Evolutionary conservation across 106 monocot genomes (phyloP).

Genomic region (Dendrobium nobile): DNA sequence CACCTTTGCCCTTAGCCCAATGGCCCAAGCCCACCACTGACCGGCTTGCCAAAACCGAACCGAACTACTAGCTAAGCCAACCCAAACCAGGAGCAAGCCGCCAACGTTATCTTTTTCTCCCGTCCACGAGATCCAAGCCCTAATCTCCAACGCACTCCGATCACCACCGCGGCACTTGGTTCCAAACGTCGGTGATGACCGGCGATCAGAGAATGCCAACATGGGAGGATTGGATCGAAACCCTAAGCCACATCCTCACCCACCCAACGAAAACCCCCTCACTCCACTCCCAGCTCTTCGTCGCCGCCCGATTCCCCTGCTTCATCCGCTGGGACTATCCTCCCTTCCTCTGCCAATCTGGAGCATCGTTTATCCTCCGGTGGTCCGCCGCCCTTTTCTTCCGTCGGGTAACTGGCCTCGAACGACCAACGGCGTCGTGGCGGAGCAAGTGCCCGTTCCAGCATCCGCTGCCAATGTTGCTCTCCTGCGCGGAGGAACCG

Average conservation of each 20-base stretch:
- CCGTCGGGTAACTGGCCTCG: slow-evolving; percentile 11
- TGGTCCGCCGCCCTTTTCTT: slow-evolving; percentile 55
- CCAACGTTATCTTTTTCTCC: too few relatives aligned
- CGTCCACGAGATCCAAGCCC: too few relatives aligned
- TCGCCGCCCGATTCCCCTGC: slow-evolving; percentile 44
- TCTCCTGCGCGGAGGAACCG: slow-evolving; percentile 34
- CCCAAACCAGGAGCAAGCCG: too few relatives aligned
- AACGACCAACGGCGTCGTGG: slow-evolving; percentile 47
- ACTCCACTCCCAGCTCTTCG: slow-evolving; percentile 79
- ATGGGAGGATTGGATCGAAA: slow-evolving; percentile 19
- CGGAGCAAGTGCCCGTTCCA: slow-evolving; percentile 65
- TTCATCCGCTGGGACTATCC: slow-evolving; percentile 44
- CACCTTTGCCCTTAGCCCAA: too few relatives aligned
- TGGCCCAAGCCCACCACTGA: too few relatives aligned
- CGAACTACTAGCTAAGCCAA: too few relatives aligned
- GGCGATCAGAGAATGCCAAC: neutral
- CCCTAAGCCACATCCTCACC: slow-evolving; percentile 56
- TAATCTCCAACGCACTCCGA: too few relatives aligned
- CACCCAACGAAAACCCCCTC: slow-evolving; percentile 37
- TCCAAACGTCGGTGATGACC: neutral
- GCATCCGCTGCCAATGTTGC: slow-evolving; percentile 49
- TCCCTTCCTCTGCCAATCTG: slow-evolving; percentile 28
- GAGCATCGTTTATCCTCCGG: slow-evolving; percentile 11
- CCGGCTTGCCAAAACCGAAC: too few relatives aligned
- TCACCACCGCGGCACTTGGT: neutral